Conservation (phyloP, 768 basidiomycete genomes). For the Gloeopeniophorella convolvens region DNA sequence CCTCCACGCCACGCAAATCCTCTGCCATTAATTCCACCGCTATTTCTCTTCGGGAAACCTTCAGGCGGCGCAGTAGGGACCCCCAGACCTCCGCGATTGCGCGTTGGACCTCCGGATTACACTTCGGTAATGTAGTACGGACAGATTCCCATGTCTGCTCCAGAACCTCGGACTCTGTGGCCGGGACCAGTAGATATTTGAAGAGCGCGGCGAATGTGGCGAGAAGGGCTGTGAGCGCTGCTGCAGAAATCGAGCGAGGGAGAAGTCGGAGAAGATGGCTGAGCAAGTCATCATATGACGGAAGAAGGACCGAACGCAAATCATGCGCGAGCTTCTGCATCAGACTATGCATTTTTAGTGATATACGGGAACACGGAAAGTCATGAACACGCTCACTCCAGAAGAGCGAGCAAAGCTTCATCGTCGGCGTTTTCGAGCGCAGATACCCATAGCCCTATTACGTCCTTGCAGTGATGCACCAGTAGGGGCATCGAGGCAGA, state of each 20-base stretch:
- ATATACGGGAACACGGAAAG: neutral
- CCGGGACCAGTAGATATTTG: slow-evolving; percentile 65
- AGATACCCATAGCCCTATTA: slow-evolving; percentile 57
- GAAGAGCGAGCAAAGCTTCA: slow-evolving; percentile 64
- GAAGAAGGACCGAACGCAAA: slow-evolving; percentile 67
- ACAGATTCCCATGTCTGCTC: slow-evolving; percentile 57
- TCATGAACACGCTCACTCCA: slow-evolving; percentile 52
- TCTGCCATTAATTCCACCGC: slow-evolving; percentile 51
- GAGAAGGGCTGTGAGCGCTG: slow-evolving; percentile 55
- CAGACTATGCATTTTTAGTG: slow-evolving; percentile 41
- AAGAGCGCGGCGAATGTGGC: slow-evolving; percentile 65
- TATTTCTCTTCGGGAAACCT: slow-evolving; percentile 47
- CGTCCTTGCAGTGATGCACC: slow-evolving; percentile 70
- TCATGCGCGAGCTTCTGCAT: slow-evolving; percentile 76
- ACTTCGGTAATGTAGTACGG: slow-evolving; percentile 44
- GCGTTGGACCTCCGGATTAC: slow-evolving; percentile 65
- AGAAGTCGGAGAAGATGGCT: slow-evolving; percentile 51
- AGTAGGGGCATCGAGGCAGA: slow-evolving; percentile 75
- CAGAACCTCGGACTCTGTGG: slow-evolving; percentile 44
- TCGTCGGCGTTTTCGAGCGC: slow-evolving; percentile 57
- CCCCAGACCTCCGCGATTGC: slow-evolving; percentile 88
- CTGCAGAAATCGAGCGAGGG: slow-evolving; percentile 50
- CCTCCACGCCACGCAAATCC: slow-evolving; percentile 46
- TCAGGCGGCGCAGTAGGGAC: slow-evolving; percentile 64
- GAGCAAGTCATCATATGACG: slow-evolving; percentile 53